These are phyloP conservation scores for Peniophora sp. DNA, from an alignment of 1,284 basidiomycete species.

Conservation along the genomic window DNA sequence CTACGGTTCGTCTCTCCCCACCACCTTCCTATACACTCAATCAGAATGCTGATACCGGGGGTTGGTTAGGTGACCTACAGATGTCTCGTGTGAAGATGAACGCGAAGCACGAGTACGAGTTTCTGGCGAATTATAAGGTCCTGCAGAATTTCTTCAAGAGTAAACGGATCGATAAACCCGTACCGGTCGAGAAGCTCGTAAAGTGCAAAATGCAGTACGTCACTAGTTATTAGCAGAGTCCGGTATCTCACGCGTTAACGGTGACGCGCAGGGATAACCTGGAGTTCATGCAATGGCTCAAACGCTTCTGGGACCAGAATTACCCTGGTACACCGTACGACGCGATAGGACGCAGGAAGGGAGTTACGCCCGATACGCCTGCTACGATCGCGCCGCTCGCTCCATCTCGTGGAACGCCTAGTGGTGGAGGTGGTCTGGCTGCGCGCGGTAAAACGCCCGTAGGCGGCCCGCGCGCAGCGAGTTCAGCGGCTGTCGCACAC, in stretches of 20 bases:
- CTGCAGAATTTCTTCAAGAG: conserved; percentile 84
- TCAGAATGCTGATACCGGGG: background rate
- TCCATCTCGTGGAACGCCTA: conserved; percentile 24
- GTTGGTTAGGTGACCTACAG: conserved; percentile 65
- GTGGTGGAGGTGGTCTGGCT: conserved; percentile 33
- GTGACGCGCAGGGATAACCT: conserved; percentile 76
- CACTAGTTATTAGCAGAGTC: background rate
- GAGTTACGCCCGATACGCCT: conserved; percentile 67
- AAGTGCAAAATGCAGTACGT: conserved; percentile 99
- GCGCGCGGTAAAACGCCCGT: conserved; percentile 54
- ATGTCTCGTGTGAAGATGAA: conserved; percentile 89
- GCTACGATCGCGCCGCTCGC: conserved; percentile 69
- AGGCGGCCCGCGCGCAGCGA: conserved; percentile 53
- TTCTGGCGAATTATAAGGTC: conserved; percentile 91
- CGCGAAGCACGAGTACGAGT: conserved; percentile 95
- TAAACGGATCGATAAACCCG: conserved; percentile 95
- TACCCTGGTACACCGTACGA: conserved; percentile 89
- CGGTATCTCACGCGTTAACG: too few relatives aligned
- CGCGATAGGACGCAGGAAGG: conserved; percentile 72
- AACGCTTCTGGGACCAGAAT: conserved; percentile 93
- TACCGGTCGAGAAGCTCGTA: conserved; percentile 86
- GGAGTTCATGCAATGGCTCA: conserved; percentile 97
- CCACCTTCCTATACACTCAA: background rate
- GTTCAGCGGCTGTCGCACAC: conserved; percentile 41
- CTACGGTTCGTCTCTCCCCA: conserved; percentile 53